A percentile compares a stretch with the other conserved stretches of the same genome.
These are phyloP conservation scores for Cytospora piceae DNA, from an alignment of 2,329 filamentous ascomycete species.

Conservation along the genomic window DNA sequence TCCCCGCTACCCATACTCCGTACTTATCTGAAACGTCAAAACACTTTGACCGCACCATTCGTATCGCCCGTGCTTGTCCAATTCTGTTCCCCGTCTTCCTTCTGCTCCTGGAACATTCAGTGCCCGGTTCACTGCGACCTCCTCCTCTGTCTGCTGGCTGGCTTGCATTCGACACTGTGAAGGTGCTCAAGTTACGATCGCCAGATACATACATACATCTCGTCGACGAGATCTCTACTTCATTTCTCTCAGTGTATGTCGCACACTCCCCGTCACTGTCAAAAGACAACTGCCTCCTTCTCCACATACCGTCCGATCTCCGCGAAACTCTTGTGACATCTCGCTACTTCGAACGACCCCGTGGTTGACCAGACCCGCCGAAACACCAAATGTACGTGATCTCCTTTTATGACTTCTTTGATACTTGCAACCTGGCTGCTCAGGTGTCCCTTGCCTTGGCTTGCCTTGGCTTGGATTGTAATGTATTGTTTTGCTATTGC, in stretches of 20 bases:
- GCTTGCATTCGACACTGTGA: background rate
- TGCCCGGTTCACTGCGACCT: constrained; percentile 17
- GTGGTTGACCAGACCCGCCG: constrained; percentile 40
- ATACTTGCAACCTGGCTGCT: constrained; percentile 40
- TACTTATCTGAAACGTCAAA: constrained; percentile 48
- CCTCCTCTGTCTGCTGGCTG: background rate
- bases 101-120: constrained; percentile 12
- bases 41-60: constrained; percentile 34
- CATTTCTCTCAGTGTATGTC: background rate
- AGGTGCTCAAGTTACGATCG: background rate
- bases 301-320: constrained; percentile 27
- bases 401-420: constrained; percentile 35
- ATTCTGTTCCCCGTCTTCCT: constrained; percentile 18
- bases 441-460: constrained; percentile 37
- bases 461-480: constrained; percentile 33
- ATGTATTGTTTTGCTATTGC: constrained; percentile 1
- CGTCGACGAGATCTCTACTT: constrained; percentile 21
- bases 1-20: constrained; percentile 31
- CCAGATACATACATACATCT: constrained; percentile 8
- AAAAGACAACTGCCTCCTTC: background rate
- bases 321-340: constrained; percentile 27
- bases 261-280: background rate
- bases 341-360: constrained; percentile 34
- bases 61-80: constrained; percentile 26
- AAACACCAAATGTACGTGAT: constrained; percentile 51